Evolutionary conservation across 2,329 filamentous ascomycete genomes (phyloP), one percentile per base, ranked within the genome.

Genomic region (Aspergillus transmontanensis): DNA sequence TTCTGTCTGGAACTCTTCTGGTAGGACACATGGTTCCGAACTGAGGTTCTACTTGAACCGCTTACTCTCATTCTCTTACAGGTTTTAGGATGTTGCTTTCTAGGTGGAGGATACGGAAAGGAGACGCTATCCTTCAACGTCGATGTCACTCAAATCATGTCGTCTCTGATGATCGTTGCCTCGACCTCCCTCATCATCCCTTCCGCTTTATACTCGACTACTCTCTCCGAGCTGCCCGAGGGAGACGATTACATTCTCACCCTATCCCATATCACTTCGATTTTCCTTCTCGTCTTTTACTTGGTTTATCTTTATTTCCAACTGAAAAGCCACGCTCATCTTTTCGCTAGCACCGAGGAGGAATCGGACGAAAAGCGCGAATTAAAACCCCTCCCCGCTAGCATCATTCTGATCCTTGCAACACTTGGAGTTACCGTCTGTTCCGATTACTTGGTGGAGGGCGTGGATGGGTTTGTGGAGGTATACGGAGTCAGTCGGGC

Each of bases 31-130:
- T 3, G 1, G n/a, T 11, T 32, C 3, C 1, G 16, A 19, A 28
- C 23, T 21, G 16, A 32, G 26, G n/a, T 21, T 34, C 36, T 11
- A 36, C 32, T 36, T 23, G 32, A 23, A 11, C 12, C 4, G 23
- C 10, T 5, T 4, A 57, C 3, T 28, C 30, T 51, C 28, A 26
- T 28, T 30, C 10, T 43, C 23, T 57, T 26, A 50, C 32, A 68
- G 66, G 91, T 95, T 60, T 81, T 95, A 80, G 92, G 91, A 63
- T 93, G 91, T 85, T 94, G 89, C 73, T 95, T 93, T 82, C 93
- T 94, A 80, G 89, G 90, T 64, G 92, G 90, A 60, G 91, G 91
- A 2, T 78, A 93, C 68, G 87, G 89, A 61, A 86, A 92, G 48
- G 75, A 84, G 39, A 89, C 93, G 72, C 92, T 96, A 74, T 87